Base-by-base conservation (phyloP, 2,329 filamentous ascomycete species). In the Fusarium albosuccineum region DNA sequence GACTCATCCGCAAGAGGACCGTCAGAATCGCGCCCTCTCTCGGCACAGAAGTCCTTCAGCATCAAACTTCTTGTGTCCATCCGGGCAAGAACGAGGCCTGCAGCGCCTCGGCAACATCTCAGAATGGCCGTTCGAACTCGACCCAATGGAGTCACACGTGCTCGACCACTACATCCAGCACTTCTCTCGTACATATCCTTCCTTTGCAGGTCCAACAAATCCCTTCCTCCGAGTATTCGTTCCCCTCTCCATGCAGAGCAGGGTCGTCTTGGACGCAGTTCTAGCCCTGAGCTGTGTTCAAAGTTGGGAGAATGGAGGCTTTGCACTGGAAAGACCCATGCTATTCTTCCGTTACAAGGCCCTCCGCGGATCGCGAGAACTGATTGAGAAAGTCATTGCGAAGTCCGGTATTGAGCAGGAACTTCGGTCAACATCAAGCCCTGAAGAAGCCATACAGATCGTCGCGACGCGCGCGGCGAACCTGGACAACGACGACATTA, bases 121-220 rank as follows among this genome's bases (percentile, higher is more conserved):
- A 7, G 29, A 53, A 30, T 67, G 66, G 66, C 68, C 67, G 5
- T 60, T 58, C 6, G 45, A 66, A 13, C 57, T 69, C 7, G 53
- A 57, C 27, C 17, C 29, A 1, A 40, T 40, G 26, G 65, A 70
- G 51, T 64, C 41, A 5, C 55, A 50, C 10, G 51, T 68, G 10
- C 63, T 70, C 30, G 44, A 66, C 27, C 62, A 63, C 41, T 70
- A 70, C 41, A 62, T 68, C 10, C 68, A 69, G 17, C 49, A 56
- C 8, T 70, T 71, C 34, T 68, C 66, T 2, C 51, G 61, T 30
- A 66, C 59, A 14, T 70, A 66, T 33, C 68, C 66, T 3, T 48
- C 64, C 4, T 68, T 57, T 46, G 49, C 60, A 9, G 64, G 59
- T 3, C 66, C 66, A 5, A 53, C 34, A 1, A 71, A 68, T 16